These are phyloP conservation scores for Aspergillus sp. DNA, from an alignment of 2,329 filamentous ascomycete genomes.

Conservation along the genomic window DNA sequence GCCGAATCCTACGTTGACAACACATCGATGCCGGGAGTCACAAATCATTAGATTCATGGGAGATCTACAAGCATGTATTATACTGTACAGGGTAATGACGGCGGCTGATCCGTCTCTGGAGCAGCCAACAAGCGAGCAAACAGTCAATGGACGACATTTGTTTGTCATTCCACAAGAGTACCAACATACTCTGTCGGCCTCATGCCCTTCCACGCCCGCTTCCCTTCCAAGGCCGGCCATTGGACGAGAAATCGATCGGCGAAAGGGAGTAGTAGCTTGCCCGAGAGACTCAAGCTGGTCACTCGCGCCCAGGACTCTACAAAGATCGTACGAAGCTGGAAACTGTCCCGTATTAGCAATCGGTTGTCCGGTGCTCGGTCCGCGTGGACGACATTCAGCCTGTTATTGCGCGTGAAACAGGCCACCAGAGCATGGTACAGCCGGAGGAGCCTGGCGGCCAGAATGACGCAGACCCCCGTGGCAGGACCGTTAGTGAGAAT, in stretches of 20 bases:
- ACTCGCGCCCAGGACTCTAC: slow-evolving; percentile 93
- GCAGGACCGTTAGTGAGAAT: slow-evolving; percentile 88
- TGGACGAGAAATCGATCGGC: slow-evolving; percentile 82
- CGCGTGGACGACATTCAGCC: not conserved
- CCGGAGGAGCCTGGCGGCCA: slow-evolving; percentile 58
- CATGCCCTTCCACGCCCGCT: slow-evolving; percentile 38
- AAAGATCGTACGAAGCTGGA: slow-evolving; percentile 74
- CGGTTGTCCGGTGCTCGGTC: slow-evolving; percentile 8
- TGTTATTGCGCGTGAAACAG: slow-evolving; percentile 8
- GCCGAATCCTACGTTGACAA: not conserved
- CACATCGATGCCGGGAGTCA: not conserved
- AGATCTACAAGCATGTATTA: not conserved
- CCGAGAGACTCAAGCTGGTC: slow-evolving; percentile 77
- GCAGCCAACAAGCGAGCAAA: not conserved
- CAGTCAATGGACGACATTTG: not conserved
- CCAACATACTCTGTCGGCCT: slow-evolving; percentile 41
- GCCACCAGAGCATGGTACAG: slow-evolving; percentile 42
- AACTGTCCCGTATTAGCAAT: slow-evolving; percentile 28
- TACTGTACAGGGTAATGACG: not conserved
- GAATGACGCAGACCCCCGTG: slow-evolving; percentile 74
- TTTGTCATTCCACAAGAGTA: slow-evolving; percentile 34
- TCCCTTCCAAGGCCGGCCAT: slow-evolving; percentile 64
- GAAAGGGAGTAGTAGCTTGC: slow-evolving; percentile 69
- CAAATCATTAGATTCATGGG: not conserved
- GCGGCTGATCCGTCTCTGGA: too few relatives aligned